A percentile compares a stretch with the other conserved stretches of the same genome.
Evolutionary conservation across 768 basidiomycete genomes (phyloP).

Genomic region (Boletus rufocinnamomeus): DNA sequence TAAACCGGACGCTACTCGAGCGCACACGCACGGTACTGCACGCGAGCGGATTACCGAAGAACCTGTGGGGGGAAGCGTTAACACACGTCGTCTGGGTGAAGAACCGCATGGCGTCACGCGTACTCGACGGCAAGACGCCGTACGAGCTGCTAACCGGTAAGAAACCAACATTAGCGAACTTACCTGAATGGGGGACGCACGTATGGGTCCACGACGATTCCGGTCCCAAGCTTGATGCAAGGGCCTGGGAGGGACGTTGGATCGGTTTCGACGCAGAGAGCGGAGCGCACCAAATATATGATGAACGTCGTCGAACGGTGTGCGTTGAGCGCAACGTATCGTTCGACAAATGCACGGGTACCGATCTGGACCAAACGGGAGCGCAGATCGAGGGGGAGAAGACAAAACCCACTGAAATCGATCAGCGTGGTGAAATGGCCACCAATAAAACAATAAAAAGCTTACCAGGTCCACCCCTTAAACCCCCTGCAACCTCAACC

Average conservation of each 20-base stretch:
- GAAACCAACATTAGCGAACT: not conserved
- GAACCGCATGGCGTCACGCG: not conserved
- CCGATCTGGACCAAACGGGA: too few species aligned
- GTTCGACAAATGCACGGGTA: rapidly evolving
- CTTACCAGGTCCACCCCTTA: too few species aligned
- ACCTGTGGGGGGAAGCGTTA: not conserved
- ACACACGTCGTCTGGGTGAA: not conserved
- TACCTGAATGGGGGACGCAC: not conserved
- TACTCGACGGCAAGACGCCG: not conserved
- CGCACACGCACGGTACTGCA: too few species aligned
- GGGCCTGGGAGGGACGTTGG: not conserved
- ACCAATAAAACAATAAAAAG: too few species aligned
- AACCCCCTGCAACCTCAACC: too few species aligned
- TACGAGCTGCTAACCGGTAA: not conserved
- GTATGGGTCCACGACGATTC: not conserved
- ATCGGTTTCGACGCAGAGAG: not conserved
- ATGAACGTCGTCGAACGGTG: not conserved
- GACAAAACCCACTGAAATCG: not conserved
- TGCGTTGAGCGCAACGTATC: not conserved
- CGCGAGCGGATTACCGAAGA: not conserved
- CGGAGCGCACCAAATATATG: rapidly evolving
- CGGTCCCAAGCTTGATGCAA: not conserved
- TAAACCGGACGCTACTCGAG: too few species aligned
- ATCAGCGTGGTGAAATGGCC: not conserved
- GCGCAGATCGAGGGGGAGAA: not conserved